A percentile compares a stretch with the other conserved stretches of the same genome.
These are phyloP conservation scores for Geranomyces variabilis DNA, from an alignment of 192 early-diverging fungal species.

Conservation along the genomic window DNA sequence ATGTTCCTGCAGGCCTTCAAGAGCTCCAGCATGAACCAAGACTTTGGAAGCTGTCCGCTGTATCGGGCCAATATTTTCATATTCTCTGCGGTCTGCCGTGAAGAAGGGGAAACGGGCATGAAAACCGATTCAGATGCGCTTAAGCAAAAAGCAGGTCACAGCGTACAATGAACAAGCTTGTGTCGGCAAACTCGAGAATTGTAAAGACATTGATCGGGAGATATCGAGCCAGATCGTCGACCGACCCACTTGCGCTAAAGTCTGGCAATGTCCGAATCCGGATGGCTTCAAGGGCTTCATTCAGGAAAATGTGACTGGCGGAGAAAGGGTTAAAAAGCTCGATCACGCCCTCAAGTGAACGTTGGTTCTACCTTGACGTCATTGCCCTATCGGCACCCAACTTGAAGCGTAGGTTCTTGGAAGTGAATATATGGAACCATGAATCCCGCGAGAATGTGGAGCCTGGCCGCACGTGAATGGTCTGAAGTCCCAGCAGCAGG, in stretches of 20 bases:
- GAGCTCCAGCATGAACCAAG: constrained; percentile 16
- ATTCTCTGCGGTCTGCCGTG: constrained; percentile 16
- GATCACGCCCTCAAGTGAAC: not conserved
- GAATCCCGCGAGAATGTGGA: not conserved
- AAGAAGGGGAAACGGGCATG: not conserved
- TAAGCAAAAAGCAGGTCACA: not conserved
- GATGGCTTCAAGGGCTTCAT: constrained; percentile 11
- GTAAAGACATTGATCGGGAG: constrained; percentile 20
- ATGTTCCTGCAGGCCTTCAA: not conserved
- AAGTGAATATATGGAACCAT: not conserved
- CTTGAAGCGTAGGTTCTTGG: constrained; percentile 6
- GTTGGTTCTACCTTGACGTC: not conserved
- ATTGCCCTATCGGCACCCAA: not conserved
- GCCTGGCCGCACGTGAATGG: not conserved
- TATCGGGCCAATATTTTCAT: constrained; percentile 19
- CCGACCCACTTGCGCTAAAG: not conserved
- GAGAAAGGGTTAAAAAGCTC: not conserved
- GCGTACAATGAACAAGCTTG: constrained; percentile 19
- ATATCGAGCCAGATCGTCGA: not conserved
- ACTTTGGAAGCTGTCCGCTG: constrained; percentile 8
- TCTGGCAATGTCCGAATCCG: constrained; percentile 1
- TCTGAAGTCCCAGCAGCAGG: not conserved
- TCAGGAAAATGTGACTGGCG: not conserved
- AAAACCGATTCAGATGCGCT: not conserved
- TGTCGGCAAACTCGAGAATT: constrained; percentile 19